Conservation (phyloP, 1,139 yeast species). For the Sugiyamaella xylanicola region DNA sequence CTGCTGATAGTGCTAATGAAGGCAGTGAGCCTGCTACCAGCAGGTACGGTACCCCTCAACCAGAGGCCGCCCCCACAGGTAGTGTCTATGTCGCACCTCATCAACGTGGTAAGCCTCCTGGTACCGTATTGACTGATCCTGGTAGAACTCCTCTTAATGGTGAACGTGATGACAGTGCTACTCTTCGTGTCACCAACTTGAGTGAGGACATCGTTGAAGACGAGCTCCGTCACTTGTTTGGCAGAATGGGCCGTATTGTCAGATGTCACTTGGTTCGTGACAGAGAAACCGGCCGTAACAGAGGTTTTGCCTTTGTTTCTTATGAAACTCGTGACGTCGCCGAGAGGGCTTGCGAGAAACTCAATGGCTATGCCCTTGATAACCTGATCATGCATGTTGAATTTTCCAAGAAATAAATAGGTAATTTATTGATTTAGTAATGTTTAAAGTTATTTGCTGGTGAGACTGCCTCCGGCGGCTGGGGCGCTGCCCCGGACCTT, state of each 20-base stretch:
- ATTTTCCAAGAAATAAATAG: conserved; percentile 39
- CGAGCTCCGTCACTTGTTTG: conserved; percentile 72
- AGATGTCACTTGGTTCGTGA: conserved; percentile 87
- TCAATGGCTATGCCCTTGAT: conserved; percentile 92
- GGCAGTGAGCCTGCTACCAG: conserved; percentile 46
- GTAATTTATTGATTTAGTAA: conserved; percentile 5
- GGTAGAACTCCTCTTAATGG: conserved; percentile 44
- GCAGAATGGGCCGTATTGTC: conserved; percentile 65
- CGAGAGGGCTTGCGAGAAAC: conserved; percentile 70
- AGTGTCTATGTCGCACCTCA: conserved; percentile 77
- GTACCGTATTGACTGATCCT: conserved; percentile 39
- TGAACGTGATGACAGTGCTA: conserved; percentile 78
- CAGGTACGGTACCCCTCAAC: conserved; percentile 42
- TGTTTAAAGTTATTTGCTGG: neutral
- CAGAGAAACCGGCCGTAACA: conserved; percentile 90
- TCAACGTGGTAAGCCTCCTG: conserved; percentile 59
- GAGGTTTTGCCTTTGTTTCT: conserved; percentile 97
- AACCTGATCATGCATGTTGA: conserved; percentile 69
- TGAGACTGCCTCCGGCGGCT: conserved; percentile 2
- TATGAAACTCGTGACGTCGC: conserved; percentile 72
- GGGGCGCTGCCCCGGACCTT: neutral
- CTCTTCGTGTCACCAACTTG: conserved; percentile 90
- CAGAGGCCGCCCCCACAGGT: conserved; percentile 37
- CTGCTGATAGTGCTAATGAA: conserved; percentile 46
- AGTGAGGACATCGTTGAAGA: conserved; percentile 84